Percentiles rank a stretch among this genome's conserved stretches.
These are phyloP conservation scores for Talaromyces amestolkiae DNA, from an alignment of 2,329 filamentous ascomycete species.

Conservation along the genomic window DNA sequence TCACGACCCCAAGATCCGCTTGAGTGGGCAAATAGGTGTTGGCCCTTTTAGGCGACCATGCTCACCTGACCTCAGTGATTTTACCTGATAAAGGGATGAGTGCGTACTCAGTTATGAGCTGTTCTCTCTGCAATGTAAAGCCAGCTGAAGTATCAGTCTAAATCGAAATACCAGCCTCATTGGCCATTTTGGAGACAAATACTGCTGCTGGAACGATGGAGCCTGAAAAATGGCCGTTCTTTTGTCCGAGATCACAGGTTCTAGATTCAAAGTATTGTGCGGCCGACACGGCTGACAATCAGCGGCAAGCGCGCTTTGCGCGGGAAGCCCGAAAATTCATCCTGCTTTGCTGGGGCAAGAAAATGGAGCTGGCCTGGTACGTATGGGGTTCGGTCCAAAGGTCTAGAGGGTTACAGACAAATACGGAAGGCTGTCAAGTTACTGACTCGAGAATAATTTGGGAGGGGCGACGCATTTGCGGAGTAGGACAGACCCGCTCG, in stretches of 20 bases:
- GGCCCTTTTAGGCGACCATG: neutral
- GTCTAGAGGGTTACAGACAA: conserved; percentile 14
- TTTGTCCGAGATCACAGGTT: neutral
- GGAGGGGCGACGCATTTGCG: conserved; percentile 13
- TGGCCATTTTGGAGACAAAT: neutral
- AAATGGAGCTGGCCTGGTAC: conserved; percentile 20
- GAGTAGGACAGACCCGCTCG: conserved; percentile 16
- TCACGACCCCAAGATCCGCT: neutral
- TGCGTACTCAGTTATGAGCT: neutral
- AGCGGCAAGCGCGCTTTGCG: conserved; percentile 43
- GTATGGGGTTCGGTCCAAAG: neutral
- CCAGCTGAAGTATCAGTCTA: neutral
- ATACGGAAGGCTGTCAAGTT: conserved; percentile 4
- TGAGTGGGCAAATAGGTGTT: neutral
- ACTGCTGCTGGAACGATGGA: neutral
- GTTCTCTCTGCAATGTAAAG: neutral
- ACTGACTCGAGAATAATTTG: conserved; percentile 7
- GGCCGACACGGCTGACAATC: neutral
- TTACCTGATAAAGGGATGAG: neutral
- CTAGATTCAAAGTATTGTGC: neutral
- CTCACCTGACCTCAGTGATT: conserved; percentile 15
- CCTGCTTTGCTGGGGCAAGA: conserved; percentile 19
- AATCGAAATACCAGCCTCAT: neutral
- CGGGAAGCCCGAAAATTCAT: conserved; percentile 25
- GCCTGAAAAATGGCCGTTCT: neutral